Percentiles rank a stretch among this genome's conserved stretches.
Conservation (phyloP, 176 grass and related monocot genomes). For the Phoenix roebelenii region DNA sequence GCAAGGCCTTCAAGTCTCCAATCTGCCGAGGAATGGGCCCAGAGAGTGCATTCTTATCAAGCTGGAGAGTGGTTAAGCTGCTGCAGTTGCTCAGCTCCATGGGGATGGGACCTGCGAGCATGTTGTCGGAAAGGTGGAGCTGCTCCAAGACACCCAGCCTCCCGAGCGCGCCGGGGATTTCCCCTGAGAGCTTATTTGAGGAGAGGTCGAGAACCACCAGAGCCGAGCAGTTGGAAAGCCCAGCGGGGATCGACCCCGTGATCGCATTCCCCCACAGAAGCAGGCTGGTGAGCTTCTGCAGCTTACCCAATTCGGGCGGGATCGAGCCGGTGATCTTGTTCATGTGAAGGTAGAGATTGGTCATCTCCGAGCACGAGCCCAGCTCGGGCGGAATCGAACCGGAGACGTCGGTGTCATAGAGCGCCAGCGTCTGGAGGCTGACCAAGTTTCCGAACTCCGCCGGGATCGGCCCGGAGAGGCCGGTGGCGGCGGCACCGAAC, state of each 20-base stretch:
- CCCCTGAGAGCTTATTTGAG: slow-evolving; percentile 53
- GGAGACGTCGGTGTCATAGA: slow-evolving; percentile 77
- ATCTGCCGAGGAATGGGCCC: slow-evolving; percentile 52
- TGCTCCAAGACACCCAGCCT: slow-evolving; percentile 55
- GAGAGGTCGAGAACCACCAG: slow-evolving; percentile 80
- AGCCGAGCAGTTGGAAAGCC: slow-evolving; percentile 60
- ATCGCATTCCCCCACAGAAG: slow-evolving; percentile 79
- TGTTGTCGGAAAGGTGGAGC: slow-evolving; percentile 82
- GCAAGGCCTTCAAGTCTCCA: slow-evolving; percentile 55
- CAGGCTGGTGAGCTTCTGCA: slow-evolving; percentile 76
- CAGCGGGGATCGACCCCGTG: slow-evolving; percentile 47
- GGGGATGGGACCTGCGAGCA: slow-evolving; percentile 51
- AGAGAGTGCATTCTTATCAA: slow-evolving; percentile 68
- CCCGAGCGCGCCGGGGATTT: slow-evolving; percentile 51
- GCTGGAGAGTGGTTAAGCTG: slow-evolving; percentile 72
- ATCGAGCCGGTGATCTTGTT: slow-evolving; percentile 72
- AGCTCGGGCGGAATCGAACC: slow-evolving; percentile 58
- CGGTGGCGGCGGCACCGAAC: slow-evolving; percentile 80
- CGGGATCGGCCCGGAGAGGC: slow-evolving; percentile 68
- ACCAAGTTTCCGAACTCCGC: slow-evolving; percentile 64
- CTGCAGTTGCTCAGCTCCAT: slow-evolving; percentile 54
- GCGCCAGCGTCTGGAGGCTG: slow-evolving; percentile 70
- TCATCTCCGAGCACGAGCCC: slow-evolving; percentile 64
- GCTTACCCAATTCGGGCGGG: slow-evolving; percentile 50
- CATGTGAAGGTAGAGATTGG: slow-evolving; percentile 86